Evolutionary conservation across 345 rosid genomes (phyloP).

Genomic region (Pseudoturritis turrita): DNA sequence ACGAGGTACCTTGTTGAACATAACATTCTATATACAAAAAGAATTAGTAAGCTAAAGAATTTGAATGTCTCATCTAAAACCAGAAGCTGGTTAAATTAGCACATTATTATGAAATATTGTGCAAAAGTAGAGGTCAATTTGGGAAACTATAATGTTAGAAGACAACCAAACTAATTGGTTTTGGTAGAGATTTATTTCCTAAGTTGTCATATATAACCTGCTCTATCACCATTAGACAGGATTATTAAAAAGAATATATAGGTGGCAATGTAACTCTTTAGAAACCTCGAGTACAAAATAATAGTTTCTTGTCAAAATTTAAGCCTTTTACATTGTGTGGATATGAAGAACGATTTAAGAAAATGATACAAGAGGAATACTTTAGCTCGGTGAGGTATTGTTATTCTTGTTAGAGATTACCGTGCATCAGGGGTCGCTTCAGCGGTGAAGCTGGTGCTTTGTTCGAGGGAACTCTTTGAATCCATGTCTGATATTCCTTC

Average conservation of each 20-base stretch:
- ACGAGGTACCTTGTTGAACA: not conserved
- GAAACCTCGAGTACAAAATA: too few relatives aligned
- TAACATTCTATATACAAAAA: not conserved
- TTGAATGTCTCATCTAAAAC: not conserved
- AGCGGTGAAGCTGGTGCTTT: not conserved
- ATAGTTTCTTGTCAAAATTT: too few relatives aligned
- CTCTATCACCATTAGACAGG: not conserved
- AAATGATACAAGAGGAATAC: too few relatives aligned
- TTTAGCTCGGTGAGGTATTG: too few relatives aligned
- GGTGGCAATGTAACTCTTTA: not conserved
- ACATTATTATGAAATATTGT: not conserved
- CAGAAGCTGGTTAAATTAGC: not conserved
- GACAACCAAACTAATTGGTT: not conserved
- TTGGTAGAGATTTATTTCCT: too few relatives aligned
- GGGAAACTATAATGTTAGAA: not conserved
- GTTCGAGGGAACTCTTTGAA: not conserved
- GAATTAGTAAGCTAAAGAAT: not conserved
- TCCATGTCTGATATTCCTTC: not conserved
- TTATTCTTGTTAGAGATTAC: not conserved
- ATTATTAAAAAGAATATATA: not conserved
- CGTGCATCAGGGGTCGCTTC: conserved; percentile 10
- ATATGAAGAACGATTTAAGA: too few relatives aligned
- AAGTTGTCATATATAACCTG: too few relatives aligned
- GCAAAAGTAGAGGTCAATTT: not conserved
- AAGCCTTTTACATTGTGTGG: too few relatives aligned